A percentile compares a stretch with the other conserved stretches of the same genome.
These are phyloP conservation scores for Exophiala mesophila DNA, from an alignment of 2,329 filamentous ascomycete species.

Conservation along the genomic window DNA sequence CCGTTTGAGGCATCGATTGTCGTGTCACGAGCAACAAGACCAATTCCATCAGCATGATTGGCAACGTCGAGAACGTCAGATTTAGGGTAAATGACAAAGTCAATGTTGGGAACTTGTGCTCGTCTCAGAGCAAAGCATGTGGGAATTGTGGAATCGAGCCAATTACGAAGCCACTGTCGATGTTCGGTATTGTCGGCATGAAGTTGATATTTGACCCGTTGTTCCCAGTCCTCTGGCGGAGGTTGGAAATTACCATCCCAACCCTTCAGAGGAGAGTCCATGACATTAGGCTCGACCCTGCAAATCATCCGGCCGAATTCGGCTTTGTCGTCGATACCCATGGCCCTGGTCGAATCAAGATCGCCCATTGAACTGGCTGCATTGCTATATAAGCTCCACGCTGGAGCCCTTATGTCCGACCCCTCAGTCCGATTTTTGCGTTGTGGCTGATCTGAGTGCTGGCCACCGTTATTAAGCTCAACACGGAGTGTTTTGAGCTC, in stretches of 20 bases:
- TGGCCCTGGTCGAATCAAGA: constrained; percentile 9
- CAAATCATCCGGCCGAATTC: constrained; percentile 17
- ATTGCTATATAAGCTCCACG: constrained; percentile 16
- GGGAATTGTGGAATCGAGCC: constrained; percentile 22
- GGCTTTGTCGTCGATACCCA: too few relatives aligned
- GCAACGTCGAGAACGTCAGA: constrained; percentile 14
- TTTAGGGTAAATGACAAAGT: constrained; percentile 9
- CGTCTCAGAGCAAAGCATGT: constrained; percentile 2
- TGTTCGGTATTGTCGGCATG: constrained; percentile 21
- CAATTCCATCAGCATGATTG: constrained; percentile 23
- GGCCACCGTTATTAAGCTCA: background rate
- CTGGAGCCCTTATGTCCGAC: constrained; percentile 11
- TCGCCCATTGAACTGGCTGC: constrained; percentile 21
- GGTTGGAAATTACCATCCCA: constrained; percentile 46
- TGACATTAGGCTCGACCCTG: constrained; percentile 1
- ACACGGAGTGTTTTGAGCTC: constrained; percentile 1
- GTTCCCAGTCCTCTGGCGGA: constrained; percentile 45
- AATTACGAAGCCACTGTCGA: constrained; percentile 29
- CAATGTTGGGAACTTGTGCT: constrained; percentile 2
- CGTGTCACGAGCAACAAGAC: constrained; percentile 14
- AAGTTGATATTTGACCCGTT: constrained; percentile 32
- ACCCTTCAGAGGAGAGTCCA: constrained; percentile 27
- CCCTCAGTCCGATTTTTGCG: constrained; percentile 11
- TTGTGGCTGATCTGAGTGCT: background rate
- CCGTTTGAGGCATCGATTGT: constrained; percentile 15